Conservation (phyloP, 176 grass and related monocot genomes). For the Aegilops sharonensis region DNA sequence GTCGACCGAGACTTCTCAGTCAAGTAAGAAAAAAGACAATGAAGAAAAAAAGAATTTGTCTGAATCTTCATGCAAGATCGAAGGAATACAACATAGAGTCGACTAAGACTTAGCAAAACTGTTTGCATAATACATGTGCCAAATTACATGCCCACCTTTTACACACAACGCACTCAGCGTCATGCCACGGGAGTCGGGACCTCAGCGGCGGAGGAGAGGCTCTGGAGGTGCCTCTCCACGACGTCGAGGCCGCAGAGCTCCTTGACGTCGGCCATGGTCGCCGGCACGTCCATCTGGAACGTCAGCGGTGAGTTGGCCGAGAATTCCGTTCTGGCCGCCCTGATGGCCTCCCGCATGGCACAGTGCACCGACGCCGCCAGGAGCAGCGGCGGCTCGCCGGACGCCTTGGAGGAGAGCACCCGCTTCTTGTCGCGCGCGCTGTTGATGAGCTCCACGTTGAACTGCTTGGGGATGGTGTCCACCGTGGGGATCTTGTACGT, state of each 20-base stretch:
- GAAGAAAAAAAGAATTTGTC: no score
- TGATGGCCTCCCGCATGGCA: slow-evolving; percentile 84
- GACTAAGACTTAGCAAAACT: no score
- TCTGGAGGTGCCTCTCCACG: slow-evolving; percentile 77
- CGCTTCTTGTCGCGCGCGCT: slow-evolving; percentile 57
- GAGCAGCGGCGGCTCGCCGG: slow-evolving; percentile 83
- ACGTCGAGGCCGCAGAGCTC: slow-evolving; percentile 87
- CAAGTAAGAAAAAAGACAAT: no score
- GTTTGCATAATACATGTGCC: no score
- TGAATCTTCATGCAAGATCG: no score
- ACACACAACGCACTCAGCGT: not conserved
- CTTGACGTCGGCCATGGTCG: slow-evolving; percentile 85
- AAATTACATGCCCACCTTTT: no score
- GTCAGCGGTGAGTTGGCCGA: slow-evolving; percentile 16
- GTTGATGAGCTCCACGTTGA: slow-evolving; percentile 74
- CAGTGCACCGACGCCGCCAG: slow-evolving; percentile 89
- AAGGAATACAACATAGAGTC: no score
- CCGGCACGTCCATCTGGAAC: slow-evolving; percentile 83
- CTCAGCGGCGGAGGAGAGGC: not conserved
- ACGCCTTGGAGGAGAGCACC: slow-evolving; percentile 86
- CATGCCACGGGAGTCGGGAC: not conserved
- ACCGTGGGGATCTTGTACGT: slow-evolving; percentile 84
- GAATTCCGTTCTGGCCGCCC: slow-evolving; percentile 63
- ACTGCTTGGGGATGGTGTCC: slow-evolving; percentile 77
- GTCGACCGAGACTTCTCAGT: no score